Conservation (phyloP, 768 basidiomycete species). For the Phlebiopsis gigantea region DNA sequence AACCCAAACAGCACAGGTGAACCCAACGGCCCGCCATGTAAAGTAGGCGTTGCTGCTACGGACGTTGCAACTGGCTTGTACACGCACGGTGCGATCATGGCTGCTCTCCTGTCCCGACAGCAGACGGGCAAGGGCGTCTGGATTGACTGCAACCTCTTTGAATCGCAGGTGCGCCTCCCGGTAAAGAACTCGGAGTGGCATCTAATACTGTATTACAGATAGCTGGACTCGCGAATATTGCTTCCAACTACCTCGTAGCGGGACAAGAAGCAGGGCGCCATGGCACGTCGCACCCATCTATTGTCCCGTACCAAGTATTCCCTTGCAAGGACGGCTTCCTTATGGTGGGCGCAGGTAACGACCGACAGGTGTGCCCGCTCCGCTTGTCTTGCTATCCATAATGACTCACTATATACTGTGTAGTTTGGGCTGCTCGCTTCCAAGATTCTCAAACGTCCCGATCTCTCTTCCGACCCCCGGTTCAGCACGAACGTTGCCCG, state of each 20-base stretch:
- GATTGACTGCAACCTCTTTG: constrained; percentile 92
- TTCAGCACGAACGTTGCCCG: constrained; percentile 73
- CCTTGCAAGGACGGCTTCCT: constrained; percentile 82
- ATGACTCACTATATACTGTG: not conserved
- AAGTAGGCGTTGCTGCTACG: constrained; percentile 94
- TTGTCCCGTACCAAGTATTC: constrained; percentile 92
- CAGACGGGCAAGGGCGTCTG: constrained; percentile 84
- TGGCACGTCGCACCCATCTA: constrained; percentile 92
- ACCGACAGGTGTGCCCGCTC: constrained; percentile 59
- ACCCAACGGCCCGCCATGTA: constrained; percentile 76
- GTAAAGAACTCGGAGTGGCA: not conserved
- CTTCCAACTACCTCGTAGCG: constrained; percentile 87
- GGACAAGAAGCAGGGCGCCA: constrained; percentile 77
- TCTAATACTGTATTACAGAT: constrained; percentile 44
- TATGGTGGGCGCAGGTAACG: constrained; percentile 93
- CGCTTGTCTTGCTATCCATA: not conserved
- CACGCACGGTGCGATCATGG: constrained; percentile 90
- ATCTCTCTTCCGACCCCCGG: constrained; percentile 51
- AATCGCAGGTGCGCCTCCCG: constrained; percentile 61
- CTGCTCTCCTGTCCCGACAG: constrained; percentile 74
- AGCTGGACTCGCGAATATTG: constrained; percentile 88
- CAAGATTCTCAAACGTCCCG: constrained; percentile 56
- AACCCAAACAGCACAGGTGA: constrained; percentile 69
- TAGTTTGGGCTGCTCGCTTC: constrained; percentile 70
- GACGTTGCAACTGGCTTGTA: constrained; percentile 88